These are phyloP conservation scores for Nitzschia putrida DNA, from an alignment of 108 stramenopile genomes.

Conservation along the genomic window DNA sequence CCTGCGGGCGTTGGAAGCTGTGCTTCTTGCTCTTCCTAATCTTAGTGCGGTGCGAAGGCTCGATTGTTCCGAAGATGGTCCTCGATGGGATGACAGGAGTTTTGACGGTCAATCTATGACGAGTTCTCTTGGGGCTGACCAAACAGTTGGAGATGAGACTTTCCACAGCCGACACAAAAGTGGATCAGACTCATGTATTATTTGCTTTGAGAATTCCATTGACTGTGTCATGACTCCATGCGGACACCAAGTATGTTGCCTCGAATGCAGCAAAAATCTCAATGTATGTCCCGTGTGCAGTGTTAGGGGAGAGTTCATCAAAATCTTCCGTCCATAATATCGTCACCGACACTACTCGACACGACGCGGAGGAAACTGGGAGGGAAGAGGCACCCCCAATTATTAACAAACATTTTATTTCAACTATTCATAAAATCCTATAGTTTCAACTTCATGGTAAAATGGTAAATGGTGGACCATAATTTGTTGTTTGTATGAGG, in stretches of 20 bases:
- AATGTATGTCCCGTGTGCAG: constrained; percentile 69
- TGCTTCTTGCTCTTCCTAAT: constrained; percentile 36
- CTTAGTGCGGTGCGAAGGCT: constrained; percentile 1
- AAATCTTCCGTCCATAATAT: constrained; percentile 60
- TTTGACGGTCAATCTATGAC: constrained; percentile 38
- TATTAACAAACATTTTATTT: too few species aligned
- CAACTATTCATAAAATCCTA: too few species aligned
- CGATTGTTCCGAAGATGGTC: constrained; percentile 6
- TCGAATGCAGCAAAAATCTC: constrained; percentile 53
- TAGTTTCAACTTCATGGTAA: too few species aligned
- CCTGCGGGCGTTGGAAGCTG: constrained; percentile 66
- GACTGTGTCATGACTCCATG: constrained; percentile 82
- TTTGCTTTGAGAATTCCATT: constrained; percentile 62
- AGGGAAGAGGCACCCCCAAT: too few species aligned
- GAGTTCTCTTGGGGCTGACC: constrained; percentile 39
- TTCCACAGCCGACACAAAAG: constrained; percentile 1
- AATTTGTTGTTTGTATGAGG: too few species aligned
- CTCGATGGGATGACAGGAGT: constrained; percentile 42
- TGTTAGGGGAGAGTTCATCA: constrained; percentile 57
- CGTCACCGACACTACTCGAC: background rate
- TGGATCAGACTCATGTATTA: constrained; percentile 52
- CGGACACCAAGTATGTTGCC: constrained; percentile 79
- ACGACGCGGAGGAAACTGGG: too few species aligned
- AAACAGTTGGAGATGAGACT: constrained; percentile 33
- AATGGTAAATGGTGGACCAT: too few species aligned